phyloP scores from a whole-genome alignment of 176 grass and related monocot species.

The Aegilops sharonensis region DNA sequence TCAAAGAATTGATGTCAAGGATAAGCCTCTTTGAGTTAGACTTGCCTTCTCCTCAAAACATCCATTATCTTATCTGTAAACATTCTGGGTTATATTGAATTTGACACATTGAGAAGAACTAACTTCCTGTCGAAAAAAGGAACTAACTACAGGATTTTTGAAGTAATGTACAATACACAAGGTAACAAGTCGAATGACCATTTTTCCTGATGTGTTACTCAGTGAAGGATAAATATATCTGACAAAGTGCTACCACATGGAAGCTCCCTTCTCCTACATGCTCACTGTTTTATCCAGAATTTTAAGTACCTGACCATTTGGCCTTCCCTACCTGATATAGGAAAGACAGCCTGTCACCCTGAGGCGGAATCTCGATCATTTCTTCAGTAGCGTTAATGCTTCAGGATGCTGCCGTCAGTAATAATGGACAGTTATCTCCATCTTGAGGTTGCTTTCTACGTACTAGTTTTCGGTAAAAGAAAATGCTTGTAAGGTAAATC shows the following conservation, averaged over 20 bases:
- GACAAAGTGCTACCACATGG: background rate
- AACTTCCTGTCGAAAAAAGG: too few relatives aligned
- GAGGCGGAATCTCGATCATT: too few relatives aligned
- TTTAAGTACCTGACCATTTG: too few relatives aligned
- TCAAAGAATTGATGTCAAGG: background rate
- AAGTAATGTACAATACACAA: background rate
- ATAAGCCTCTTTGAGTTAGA: background rate
- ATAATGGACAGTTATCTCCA: too few relatives aligned
- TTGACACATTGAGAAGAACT: background rate
- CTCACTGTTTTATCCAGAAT: background rate
- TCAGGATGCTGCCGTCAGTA: too few relatives aligned
- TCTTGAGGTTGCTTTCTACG: too few relatives aligned
- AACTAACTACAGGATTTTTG: too few relatives aligned
- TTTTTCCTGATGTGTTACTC: background rate
- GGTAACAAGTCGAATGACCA: background rate
- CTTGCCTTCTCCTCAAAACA: background rate
- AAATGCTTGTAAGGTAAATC: too few relatives aligned
- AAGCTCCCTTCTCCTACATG: background rate
- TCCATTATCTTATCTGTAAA: background rate
- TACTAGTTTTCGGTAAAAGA: too few relatives aligned
- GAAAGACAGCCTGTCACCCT: too few relatives aligned
- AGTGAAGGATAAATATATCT: background rate
- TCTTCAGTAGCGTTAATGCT: too few relatives aligned
- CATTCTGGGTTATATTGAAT: background rate
- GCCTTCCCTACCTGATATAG: too few relatives aligned